phyloP scores from a whole-genome alignment of 495 filamentous ascomycete genomes.

The Rostrohypoxylon terebratum region DNA sequence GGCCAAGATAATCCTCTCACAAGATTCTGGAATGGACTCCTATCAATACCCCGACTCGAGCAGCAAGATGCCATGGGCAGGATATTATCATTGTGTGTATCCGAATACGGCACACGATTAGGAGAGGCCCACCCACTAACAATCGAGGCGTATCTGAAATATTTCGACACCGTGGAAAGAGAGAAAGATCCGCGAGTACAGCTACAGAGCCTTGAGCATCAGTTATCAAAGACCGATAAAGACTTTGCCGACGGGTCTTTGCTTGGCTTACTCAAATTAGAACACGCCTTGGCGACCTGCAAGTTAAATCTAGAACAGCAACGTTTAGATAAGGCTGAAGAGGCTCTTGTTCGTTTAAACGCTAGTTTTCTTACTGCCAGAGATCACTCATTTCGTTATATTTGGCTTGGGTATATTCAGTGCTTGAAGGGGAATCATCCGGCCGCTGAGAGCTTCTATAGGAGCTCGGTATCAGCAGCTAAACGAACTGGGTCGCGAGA shows the following conservation, averaged over 20 bases:
- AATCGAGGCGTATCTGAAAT: constrained; percentile 45
- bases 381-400: constrained; percentile 46
- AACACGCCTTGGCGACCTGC: constrained; percentile 48
- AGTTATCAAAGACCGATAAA: constrained; percentile 32
- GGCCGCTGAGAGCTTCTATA: constrained; percentile 41
- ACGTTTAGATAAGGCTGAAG: constrained; percentile 43
- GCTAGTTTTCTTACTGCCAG: constrained; percentile 35
- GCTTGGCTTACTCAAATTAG: constrained; percentile 44
- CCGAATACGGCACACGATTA: constrained; percentile 42
- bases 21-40: constrained; percentile 46
- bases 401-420: constrained; percentile 50
- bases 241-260: constrained; percentile 28
- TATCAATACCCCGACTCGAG: constrained; percentile 39
- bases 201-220: constrained; percentile 35
- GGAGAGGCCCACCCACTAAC: constrained; percentile 44
- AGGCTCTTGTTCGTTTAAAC: constrained; percentile 40
- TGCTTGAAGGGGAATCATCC: constrained; percentile 41
- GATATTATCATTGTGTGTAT: constrained; percentile 43
- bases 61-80: constrained; percentile 40
- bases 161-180: constrained; percentile 47
- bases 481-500: constrained; percentile 48
- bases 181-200: constrained; percentile 42
- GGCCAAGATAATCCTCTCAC: constrained; percentile 36
- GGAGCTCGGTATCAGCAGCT: constrained; percentile 43
- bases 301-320: constrained; percentile 41